Evolutionary conservation across 1,284 basidiomycete species (phyloP).

Genomic region (Cutaneotrichosporon mucoides): DNA sequence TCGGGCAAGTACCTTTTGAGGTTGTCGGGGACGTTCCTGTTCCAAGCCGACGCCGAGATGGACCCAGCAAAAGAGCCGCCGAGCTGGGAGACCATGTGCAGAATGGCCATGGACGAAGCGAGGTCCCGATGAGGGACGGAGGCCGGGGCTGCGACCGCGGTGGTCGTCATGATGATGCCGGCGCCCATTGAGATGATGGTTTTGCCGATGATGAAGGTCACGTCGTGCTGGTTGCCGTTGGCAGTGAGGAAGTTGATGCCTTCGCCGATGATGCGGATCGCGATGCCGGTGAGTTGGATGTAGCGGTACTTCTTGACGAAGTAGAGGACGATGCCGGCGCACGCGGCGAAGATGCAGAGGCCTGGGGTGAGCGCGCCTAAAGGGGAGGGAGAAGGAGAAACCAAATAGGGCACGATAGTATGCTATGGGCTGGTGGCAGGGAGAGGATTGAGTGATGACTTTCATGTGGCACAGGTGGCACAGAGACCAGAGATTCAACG

Average conservation of each 20-base stretch:
- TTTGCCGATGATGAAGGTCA: conserved; percentile 38
- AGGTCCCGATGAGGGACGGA: conserved; percentile 48
- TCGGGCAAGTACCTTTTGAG: conserved; percentile 30
- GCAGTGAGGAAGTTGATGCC: conserved; percentile 10
- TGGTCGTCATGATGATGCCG: conserved; percentile 40
- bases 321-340: conserved; percentile 45
- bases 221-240: conserved; percentile 10
- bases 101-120: conserved; percentile 44
- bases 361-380: background rate
- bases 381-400: no score
- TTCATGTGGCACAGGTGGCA: no score
- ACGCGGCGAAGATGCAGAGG: conserved; percentile 45
- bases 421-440: no score
- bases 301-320: conserved; percentile 51
- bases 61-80: conserved; percentile 46
- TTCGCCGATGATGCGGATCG: conserved; percentile 28
- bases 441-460: no score
- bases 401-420: no score
- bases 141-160: conserved; percentile 45
- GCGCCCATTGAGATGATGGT: conserved; percentile 23
- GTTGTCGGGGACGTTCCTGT: conserved; percentile 25
- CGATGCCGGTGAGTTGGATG: conserved; percentile 33
- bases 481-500: no score
- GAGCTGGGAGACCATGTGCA: conserved; percentile 47
- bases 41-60: conserved; percentile 42